phyloP scores from a whole-genome alignment of 176 grass and related monocot species.

The Eleusine coracana region DNA sequence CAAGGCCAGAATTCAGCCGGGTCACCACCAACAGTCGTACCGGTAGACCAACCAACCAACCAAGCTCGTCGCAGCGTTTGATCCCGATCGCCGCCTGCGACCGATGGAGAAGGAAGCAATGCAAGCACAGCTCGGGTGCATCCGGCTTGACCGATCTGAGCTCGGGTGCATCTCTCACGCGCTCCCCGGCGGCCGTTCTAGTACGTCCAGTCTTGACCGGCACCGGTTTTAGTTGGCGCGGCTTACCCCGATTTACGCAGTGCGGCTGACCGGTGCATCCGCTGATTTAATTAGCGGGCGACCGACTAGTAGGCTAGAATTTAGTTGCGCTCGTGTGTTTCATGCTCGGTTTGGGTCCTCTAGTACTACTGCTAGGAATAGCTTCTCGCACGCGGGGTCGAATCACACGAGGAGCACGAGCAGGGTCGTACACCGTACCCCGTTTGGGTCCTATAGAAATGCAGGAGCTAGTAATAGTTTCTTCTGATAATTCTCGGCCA shows the following conservation, averaged over 20 bases:
- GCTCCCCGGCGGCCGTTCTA: constrained; percentile 19
- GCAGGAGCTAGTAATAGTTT: background rate
- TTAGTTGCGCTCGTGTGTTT: constrained; percentile 2
- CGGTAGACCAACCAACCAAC: too few species aligned
- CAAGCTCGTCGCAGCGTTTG: background rate
- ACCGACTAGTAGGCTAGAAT: background rate
- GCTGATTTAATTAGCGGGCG: constrained; percentile 15
- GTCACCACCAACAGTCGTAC: too few species aligned
- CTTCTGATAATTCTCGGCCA: too few species aligned
- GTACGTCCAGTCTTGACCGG: constrained; percentile 40
- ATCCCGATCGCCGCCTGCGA: background rate
- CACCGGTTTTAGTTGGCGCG: background rate
- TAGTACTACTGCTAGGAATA: background rate
- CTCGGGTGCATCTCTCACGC: too few species aligned
- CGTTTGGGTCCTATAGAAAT: background rate
- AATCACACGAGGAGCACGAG: constrained; percentile 17
- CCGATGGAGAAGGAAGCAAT: background rate
- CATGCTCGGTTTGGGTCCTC: background rate
- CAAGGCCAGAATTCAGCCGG: too few species aligned
- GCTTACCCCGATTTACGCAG: background rate
- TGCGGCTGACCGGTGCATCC: background rate
- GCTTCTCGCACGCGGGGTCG: background rate
- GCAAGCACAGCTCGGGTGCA: too few species aligned
- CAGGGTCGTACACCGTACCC: background rate
- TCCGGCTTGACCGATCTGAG: too few species aligned